Base-by-base conservation (phyloP, 306 rosid genomes). In the Glycine tomentella region DNA sequence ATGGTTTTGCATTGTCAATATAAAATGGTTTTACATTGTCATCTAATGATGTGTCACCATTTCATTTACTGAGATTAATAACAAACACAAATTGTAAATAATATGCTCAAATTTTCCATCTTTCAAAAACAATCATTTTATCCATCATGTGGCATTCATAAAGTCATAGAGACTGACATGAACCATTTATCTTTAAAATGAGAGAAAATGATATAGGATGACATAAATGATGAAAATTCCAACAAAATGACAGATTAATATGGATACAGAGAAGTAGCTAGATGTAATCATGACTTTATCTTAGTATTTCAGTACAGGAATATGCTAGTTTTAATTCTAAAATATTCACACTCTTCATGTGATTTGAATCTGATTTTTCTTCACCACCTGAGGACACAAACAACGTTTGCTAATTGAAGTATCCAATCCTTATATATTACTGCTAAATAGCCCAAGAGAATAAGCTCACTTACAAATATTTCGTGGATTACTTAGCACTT, bases 191-290 rank as follows among this genome's bases (percentile, higher is more conserved):
- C 74, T 50, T 62, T 9, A 70, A 80, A 50, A 62, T 13, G 34
- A 72, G 34, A 72, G 15, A 57, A 20, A 57, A 74, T 12, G 69
- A 58, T 44, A 45, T n/a, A 55, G 76, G 36, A n/a, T 2, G 36
- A 5, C 17, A 44, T 9, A 56, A 45, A 45, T 78, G 48, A 67
- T 64, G 20, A 55, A 8, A 45, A 44, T 56, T 6, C 31, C 33
- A 11, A 61, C 64, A 49, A 63, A 48, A 9, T 79, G 69, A 31
- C 5, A 4, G 44, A 62, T 31, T n/a, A 77, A 79, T 44, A 68
- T 13, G 46, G 75, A 67, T 17, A 40, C 66, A 77, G 48, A 77
- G 74, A 51, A 66, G 42, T 52, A 77, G 31, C 81, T 36, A 51
- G 20, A 38, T 49, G 13, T 34, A 49, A 34, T 64, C 65, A 51